These are phyloP conservation scores for Sporothrix inflata DNA, from an alignment of 2,329 filamentous ascomycete species.

Conservation along the genomic window DNA sequence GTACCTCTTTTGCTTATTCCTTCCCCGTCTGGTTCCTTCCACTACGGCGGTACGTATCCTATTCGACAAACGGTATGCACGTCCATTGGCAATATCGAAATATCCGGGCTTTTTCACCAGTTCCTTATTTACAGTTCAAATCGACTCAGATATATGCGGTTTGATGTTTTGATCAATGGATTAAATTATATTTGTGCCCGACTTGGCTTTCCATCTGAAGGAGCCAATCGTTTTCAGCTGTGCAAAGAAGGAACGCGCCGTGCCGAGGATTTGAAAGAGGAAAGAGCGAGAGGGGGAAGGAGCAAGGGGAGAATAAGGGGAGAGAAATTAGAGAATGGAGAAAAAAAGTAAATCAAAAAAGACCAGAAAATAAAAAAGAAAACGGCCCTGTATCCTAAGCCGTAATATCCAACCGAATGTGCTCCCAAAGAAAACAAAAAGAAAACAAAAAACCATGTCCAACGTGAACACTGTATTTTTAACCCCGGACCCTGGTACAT, in stretches of 20 bases:
- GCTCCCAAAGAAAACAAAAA: constrained; percentile 23
- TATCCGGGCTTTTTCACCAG: not conserved
- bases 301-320: not conserved
- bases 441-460: not conserved
- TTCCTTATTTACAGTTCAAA: not conserved
- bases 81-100: not conserved
- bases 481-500: not conserved
- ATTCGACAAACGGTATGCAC: not conserved
- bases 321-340: not conserved
- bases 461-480: not conserved
- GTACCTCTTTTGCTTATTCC: not conserved
- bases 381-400: not conserved
- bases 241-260: not conserved
- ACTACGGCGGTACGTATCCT: not conserved
- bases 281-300: not conserved
- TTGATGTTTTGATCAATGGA: not conserved
- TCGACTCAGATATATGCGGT: not conserved
- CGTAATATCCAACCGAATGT: not conserved
- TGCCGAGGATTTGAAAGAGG: not conserved
- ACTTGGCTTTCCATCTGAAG: not conserved
- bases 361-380: not conserved
- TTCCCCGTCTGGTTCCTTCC: not conserved
- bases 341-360: not conserved
- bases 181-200: not conserved
- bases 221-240: not conserved